Percentiles rank a stretch among this genome's conserved stretches.
phyloP scores from a whole-genome alignment of 208 protist species.

The Acanthamoeba polyphaga region DNA sequence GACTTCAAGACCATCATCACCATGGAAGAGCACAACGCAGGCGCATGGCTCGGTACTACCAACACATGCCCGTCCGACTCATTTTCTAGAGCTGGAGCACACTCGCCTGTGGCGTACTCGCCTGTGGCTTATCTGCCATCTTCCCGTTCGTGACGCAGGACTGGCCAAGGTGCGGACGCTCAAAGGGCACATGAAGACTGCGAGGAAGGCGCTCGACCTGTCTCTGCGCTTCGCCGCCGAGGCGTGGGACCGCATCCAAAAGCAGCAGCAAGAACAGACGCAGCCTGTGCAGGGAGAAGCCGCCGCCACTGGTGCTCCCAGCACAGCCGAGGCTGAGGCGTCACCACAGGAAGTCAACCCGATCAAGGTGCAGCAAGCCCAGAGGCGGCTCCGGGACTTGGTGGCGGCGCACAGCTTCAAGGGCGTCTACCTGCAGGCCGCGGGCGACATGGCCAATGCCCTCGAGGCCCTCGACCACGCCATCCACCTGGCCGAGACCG shows the following conservation, averaged over 20 bases:
- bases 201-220: slow-evolving; percentile 22
- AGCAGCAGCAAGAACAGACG: not conserved
- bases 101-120: not conserved
- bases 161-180: slow-evolving; percentile 1
- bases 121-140: not conserved
- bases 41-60: slow-evolving; percentile 4
- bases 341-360: no score
- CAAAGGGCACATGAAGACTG: not conserved
- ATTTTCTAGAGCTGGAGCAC: not conserved
- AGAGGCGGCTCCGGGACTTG: not conserved
- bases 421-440: not conserved
- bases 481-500: not conserved
- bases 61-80: not conserved
- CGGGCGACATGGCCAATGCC: not conserved
- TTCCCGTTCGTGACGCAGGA: not conserved
- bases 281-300: not conserved
- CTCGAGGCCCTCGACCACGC: not conserved
- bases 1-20: slow-evolving; percentile 13
- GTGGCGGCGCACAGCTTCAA: not conserved
- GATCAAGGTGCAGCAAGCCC: not conserved
- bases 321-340: not conserved
- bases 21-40: not conserved
- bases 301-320: not conserved
- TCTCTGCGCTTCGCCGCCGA: slow-evolving; percentile 9
- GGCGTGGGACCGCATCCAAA: not conserved